Conservation (phyloP, 352 stramenopile species). For the Pythium diclinum region DNA sequence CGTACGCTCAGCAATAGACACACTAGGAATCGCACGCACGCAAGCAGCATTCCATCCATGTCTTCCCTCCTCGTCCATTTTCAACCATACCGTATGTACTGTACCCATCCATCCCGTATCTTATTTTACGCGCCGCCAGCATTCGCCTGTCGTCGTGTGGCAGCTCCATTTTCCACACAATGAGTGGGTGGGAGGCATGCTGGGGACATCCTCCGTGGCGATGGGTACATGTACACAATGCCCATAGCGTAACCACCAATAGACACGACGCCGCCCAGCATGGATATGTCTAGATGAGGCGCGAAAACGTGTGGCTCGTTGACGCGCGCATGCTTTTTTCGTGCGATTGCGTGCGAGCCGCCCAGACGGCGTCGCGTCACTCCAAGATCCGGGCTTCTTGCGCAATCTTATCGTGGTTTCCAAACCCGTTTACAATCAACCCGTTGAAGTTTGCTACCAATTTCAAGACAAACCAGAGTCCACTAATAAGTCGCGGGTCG, state of each 20-base stretch:
- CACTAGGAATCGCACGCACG: neutral
- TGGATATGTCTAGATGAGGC: slow-evolving; percentile 3
- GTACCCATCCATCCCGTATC: neutral
- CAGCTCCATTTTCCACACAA: slow-evolving; percentile 1
- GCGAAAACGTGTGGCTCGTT: slow-evolving; percentile 16
- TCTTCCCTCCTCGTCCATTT: neutral
- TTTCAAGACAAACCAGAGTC: slow-evolving; percentile 13
- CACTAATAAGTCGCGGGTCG: neutral
- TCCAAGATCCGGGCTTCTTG: slow-evolving; percentile 8
- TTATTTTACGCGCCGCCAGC: neutral
- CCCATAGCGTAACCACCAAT: slow-evolving; percentile 2
- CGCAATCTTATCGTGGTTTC: slow-evolving; percentile 18
- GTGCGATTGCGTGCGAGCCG: slow-evolving; percentile 20
- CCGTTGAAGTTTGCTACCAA: slow-evolving; percentile 22
- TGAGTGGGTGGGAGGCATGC: neutral
- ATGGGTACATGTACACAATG: neutral
- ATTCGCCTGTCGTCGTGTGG: neutral
- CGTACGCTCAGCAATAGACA: slow-evolving; percentile 1
- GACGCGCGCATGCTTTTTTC: slow-evolving; percentile 9
- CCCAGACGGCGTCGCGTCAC: slow-evolving; percentile 9
- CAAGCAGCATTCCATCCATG: neutral
- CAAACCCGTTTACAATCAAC: slow-evolving; percentile 6
- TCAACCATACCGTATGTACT: neutral
- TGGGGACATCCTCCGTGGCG: neutral
- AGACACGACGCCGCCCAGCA: neutral